These are phyloP conservation scores for Tetrapisispora arboricola DNA, from an alignment of 805 yeast species.

Conservation along the genomic window DNA sequence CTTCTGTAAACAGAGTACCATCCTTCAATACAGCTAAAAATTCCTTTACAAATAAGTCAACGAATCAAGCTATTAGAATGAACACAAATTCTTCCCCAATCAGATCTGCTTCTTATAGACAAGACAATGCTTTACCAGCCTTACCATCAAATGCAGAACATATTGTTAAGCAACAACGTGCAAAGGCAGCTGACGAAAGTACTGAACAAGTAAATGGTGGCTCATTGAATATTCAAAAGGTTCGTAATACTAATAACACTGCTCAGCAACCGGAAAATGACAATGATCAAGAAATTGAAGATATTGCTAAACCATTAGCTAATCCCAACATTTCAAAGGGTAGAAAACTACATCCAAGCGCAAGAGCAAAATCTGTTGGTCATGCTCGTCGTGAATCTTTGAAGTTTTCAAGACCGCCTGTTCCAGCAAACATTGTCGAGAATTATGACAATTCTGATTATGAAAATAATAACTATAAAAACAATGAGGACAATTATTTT, in stretches of 20 bases:
- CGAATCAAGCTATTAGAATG: not conserved
- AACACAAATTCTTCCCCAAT: constrained; percentile 10
- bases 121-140: constrained; percentile 24
- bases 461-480: constrained; percentile 41
- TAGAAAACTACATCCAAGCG: constrained; percentile 58
- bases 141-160: constrained; percentile 28
- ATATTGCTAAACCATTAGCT: constrained; percentile 19
- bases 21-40: constrained; percentile 19
- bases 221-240: not conserved
- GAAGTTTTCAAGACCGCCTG: constrained; percentile 29
- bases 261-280: constrained; percentile 1
- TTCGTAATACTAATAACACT: constrained; percentile 5
- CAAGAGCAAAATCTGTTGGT: constrained; percentile 71
- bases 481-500: constrained; percentile 29
- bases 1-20: constrained; percentile 21
- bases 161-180: constrained; percentile 25
- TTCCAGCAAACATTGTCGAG: constrained; percentile 27
- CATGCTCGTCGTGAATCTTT: constrained; percentile 59
- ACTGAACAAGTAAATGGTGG: constrained; percentile 12
- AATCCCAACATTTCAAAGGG: constrained; percentile 19
- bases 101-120: constrained; percentile 22
- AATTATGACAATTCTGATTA: constrained; percentile 38
- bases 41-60: not conserved
- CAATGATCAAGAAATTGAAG: constrained; percentile 5
- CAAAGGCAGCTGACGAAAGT: constrained; percentile 15